Conservation (phyloP, 2,329 filamentous ascomycete species). For the Cladophialophora exuberans region DNA sequence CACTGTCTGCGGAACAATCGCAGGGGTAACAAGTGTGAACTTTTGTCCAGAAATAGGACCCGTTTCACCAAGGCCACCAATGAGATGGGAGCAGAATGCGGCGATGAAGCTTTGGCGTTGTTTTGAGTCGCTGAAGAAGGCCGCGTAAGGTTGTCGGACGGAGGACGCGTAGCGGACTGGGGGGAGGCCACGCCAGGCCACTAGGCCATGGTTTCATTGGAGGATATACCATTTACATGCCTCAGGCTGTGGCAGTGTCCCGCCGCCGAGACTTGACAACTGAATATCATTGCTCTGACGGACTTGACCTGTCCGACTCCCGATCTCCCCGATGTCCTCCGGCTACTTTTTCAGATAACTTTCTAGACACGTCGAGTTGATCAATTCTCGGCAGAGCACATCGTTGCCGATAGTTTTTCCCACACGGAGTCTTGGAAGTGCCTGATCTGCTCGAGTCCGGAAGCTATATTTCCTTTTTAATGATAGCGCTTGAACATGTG, state of each 20-base stretch:
- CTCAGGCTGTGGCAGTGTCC: constrained; percentile 1
- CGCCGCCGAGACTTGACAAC: not conserved
- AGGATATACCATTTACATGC: too few relatives aligned
- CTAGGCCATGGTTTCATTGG: not conserved
- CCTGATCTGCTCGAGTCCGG: too few relatives aligned
- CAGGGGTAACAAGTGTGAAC: not conserved
- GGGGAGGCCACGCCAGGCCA: too few relatives aligned
- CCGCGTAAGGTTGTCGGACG: not conserved
- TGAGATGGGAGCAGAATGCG: not conserved
- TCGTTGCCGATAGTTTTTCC: too few relatives aligned
- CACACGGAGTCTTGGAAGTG: too few relatives aligned
- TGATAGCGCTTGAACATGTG: too few relatives aligned
- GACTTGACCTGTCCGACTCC: constrained; percentile 1
- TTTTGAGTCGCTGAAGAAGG: too few relatives aligned
- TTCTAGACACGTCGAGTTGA: not conserved
- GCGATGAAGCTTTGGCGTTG: constrained; percentile 1
- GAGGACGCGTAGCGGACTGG: not conserved
- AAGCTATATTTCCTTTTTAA: too few relatives aligned
- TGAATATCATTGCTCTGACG: not conserved
- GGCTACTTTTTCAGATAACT: not conserved
- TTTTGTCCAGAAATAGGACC: constrained; percentile 2
- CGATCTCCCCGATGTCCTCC: too few relatives aligned
- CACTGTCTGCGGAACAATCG: not conserved
- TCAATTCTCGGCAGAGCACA: too few relatives aligned
- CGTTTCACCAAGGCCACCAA: not conserved